Conservation (phyloP, 495 filamentous ascomycete species). For the Annulohypoxylon moriforme region DNA sequence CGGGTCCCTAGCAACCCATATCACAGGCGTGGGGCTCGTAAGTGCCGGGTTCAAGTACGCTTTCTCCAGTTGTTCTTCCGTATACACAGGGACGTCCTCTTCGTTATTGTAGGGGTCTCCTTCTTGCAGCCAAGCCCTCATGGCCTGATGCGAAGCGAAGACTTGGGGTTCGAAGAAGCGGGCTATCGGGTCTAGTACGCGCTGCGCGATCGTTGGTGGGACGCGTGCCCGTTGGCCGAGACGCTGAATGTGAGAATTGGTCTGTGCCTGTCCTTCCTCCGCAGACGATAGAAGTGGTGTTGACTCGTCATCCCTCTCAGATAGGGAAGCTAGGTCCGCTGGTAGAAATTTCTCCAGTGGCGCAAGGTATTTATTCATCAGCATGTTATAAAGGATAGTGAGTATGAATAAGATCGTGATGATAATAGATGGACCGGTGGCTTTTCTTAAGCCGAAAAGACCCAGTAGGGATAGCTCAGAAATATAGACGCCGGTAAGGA, state of each 20-base stretch:
- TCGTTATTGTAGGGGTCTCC: constrained; percentile 63
- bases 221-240: constrained; percentile 32
- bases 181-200: constrained; percentile 33
- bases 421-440: constrained; percentile 77
- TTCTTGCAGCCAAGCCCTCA: constrained; percentile 42
- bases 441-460: constrained; percentile 76
- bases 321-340: constrained; percentile 58
- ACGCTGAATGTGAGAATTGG: constrained; percentile 22
- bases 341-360: constrained; percentile 43
- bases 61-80: constrained; percentile 63
- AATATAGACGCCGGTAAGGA: constrained; percentile 84
- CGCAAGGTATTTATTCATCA: constrained; percentile 50
- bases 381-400: constrained; percentile 76
- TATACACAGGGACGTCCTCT: constrained; percentile 63
- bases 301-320: constrained; percentile 66
- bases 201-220: constrained; percentile 39
- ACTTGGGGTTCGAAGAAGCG: constrained; percentile 43
- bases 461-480: constrained; percentile 82
- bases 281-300: constrained; percentile 48
- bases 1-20: constrained; percentile 78
- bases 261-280: constrained; percentile 46
- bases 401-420: constrained; percentile 79
- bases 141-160: constrained; percentile 40
- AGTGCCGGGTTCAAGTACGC: constrained; percentile 78
- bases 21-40: constrained; percentile 64